Conservation (phyloP, 2,329 filamentous ascomycete species). For the Scedosporium aurantiacum region DNA sequence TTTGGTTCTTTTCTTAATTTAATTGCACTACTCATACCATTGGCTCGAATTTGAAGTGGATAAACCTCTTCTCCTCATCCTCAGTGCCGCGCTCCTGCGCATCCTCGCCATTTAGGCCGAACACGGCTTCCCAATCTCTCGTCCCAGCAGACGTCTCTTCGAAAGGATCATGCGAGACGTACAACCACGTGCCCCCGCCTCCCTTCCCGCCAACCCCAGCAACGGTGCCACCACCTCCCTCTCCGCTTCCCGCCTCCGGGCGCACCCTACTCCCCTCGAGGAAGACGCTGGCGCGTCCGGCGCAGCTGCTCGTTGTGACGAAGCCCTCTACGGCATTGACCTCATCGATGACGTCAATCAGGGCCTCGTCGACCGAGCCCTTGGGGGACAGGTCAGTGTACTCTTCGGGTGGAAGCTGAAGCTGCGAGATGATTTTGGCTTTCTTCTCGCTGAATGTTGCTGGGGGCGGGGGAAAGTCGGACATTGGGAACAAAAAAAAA, state of each 20-base stretch:
- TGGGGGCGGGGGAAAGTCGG: slow-evolving; percentile 18
- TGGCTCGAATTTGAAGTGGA: slow-evolving; percentile 90
- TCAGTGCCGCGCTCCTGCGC: slow-evolving; percentile 10
- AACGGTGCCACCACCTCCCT: slow-evolving; percentile 20
- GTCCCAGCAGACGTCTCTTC: slow-evolving; percentile 16
- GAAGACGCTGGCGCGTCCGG: slow-evolving; percentile 78
- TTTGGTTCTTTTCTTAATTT: not conserved
- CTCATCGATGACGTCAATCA: slow-evolving; percentile 64
- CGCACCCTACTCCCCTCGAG: slow-evolving; percentile 57
- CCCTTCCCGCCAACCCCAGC: slow-evolving; percentile 75
- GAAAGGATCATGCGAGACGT: slow-evolving; percentile 72
- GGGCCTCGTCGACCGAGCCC: slow-evolving; percentile 70
- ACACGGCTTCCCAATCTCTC: slow-evolving; percentile 16
- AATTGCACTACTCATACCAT: slow-evolving; percentile 53
- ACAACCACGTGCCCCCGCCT: slow-evolving; percentile 73
- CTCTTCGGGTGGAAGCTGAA: slow-evolving; percentile 55
- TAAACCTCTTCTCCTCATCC: slow-evolving; percentile 31
- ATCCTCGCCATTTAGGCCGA: slow-evolving; percentile 29
- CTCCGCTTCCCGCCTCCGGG: not conserved
- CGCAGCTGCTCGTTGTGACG: slow-evolving; percentile 89
- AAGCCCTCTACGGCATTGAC: slow-evolving; percentile 67
- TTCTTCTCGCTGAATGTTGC: slow-evolving; percentile 51
- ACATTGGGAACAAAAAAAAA: not conserved
- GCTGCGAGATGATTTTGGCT: slow-evolving; percentile 56
- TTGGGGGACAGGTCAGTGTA: slow-evolving; percentile 85